Conservation (phyloP, 768 basidiomycete species). For the Termitomyces sp. region DNA sequence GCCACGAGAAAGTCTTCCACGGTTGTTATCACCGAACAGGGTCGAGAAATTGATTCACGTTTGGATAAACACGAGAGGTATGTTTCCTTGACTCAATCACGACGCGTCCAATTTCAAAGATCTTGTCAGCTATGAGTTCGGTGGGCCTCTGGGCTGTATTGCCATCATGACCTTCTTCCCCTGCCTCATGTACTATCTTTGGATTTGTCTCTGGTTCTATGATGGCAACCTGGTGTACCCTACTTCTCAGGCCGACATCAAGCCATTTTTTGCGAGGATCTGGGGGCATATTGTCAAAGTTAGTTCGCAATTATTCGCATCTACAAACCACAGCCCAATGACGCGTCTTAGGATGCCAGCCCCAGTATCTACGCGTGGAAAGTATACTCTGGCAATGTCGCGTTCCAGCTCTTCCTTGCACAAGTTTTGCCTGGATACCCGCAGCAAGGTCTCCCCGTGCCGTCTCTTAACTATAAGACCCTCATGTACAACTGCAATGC, state of each 20-base stretch:
- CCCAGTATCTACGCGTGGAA: constrained; percentile 87
- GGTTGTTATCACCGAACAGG: constrained; percentile 56
- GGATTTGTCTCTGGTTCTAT: constrained; percentile 96
- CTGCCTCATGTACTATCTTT: constrained; percentile 95
- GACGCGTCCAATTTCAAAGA: constrained; percentile 1
- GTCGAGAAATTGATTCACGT: constrained; percentile 65
- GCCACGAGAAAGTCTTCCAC: constrained; percentile 21
- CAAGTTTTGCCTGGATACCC: constrained; percentile 86
- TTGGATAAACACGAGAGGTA: constrained; percentile 68
- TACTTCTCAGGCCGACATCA: constrained; percentile 58
- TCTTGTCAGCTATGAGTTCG: constrained; percentile 81
- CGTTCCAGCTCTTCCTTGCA: constrained; percentile 87
- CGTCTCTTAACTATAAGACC: constrained; percentile 88
- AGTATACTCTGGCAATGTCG: constrained; percentile 84
- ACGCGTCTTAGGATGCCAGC: constrained; percentile 69
- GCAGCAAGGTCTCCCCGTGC: constrained; percentile 95
- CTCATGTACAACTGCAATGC: constrained; percentile 98
- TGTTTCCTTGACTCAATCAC: constrained; percentile 14
- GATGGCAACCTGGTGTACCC: constrained; percentile 79
- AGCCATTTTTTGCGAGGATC: constrained; percentile 78
- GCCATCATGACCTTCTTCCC: constrained; percentile 97
- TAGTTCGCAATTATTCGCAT: constrained; percentile 5
- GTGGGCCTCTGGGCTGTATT: constrained; percentile 85
- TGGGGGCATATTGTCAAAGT: constrained; percentile 83
- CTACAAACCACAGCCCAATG: background rate